Base-by-base conservation (phyloP, 495 filamentous ascomycete genomes). In the Annulohypoxylon nitens region DNA sequence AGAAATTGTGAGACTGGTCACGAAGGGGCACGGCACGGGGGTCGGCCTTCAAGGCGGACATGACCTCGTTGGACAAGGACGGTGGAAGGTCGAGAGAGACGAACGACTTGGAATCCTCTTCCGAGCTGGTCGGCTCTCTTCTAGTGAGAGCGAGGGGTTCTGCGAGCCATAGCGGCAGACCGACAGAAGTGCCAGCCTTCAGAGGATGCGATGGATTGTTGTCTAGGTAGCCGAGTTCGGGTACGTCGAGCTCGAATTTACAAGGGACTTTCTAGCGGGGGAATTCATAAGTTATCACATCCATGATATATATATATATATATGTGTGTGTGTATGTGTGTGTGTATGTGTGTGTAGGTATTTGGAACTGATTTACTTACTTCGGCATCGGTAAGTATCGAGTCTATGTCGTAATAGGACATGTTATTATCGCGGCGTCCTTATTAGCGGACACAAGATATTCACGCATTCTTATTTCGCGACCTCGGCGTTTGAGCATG, bases 141-240 rank as follows among this genome's bases (percentile, higher is more conserved):
- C 86, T 87, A 64, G 91, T 91, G 51, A 97, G 91, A 50, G 93
- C 95, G 30, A 99, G 91, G 87, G 97, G 95, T 82, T 97, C 93
- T 65, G 92, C 93, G n/a, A 99, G 90, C 97, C 97, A 99, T 79
- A 98, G 85, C 39, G 96, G 97, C 0, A 99, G 89, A 64, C 92
- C 89, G 63, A 97, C 84, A 34, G 89, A 88, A 2, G 93, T 94
- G 37, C 93, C 92, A 48, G 90, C 80, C 81, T 93, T 94, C 70
- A 98, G 92, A n/a, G 84, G 78, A 25, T 83, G 83, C 8, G 77
- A 75, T 3, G 85, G 76, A 51, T 82, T 86, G 77, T 94, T 96
- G 76, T 97, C 94, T 58, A 99, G 84, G 78, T 95, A 92, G 63
- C 96, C 95, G 47, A 99, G 88, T 41, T 92, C 90, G 12, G 94